These are phyloP conservation scores for Saccharomycopsis vini DNA, from an alignment of 805 yeast genomes.

Conservation along the genomic window DNA sequence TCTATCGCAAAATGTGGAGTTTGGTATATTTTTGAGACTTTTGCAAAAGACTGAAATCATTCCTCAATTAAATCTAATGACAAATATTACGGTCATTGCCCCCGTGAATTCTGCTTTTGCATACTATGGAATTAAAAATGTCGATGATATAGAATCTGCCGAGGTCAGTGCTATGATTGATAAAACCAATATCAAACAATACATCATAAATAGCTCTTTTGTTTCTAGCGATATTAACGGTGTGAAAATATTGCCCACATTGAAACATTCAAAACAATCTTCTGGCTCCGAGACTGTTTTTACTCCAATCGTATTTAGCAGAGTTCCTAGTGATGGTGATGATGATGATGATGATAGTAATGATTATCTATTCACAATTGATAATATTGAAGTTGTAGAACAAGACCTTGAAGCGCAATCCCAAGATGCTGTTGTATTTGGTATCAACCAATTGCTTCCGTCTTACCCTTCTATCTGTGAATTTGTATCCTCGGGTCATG, in stretches of 20 bases:
- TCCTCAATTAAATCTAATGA: slow-evolving; percentile 48
- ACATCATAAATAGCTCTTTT: slow-evolving; percentile 30
- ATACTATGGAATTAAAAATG: slow-evolving; percentile 15
- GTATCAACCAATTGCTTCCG: slow-evolving; percentile 40
- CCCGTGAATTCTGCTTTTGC: slow-evolving; percentile 74
- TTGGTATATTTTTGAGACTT: slow-evolving; percentile 50
- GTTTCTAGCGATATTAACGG: slow-evolving; percentile 25
- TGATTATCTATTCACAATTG: slow-evolving; percentile 24
- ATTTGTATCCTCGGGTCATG: no score
- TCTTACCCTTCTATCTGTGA: slow-evolving; percentile 26
- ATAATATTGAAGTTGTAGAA: slow-evolving; percentile 43
- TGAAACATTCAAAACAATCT: slow-evolving; percentile 3
- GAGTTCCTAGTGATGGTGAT: no score
- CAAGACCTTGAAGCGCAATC: slow-evolving; percentile 49
- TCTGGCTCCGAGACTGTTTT: slow-evolving; percentile 15
- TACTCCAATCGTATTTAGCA: slow-evolving; percentile 30
- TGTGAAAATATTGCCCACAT: slow-evolving; percentile 23
- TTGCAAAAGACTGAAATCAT: slow-evolving; percentile 56
- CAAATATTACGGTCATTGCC: slow-evolving; percentile 66
- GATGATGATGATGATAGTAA: slow-evolving; percentile 14
- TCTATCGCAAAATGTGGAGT: slow-evolving; percentile 59
- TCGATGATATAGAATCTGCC: slow-evolving; percentile 17
- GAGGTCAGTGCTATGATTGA: slow-evolving; percentile 19
- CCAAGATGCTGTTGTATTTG: slow-evolving; percentile 61
- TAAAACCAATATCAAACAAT: slow-evolving; percentile 23